Base-by-base conservation (phyloP, 148 eudicot genomes). In the Cornus kousa region DNA sequence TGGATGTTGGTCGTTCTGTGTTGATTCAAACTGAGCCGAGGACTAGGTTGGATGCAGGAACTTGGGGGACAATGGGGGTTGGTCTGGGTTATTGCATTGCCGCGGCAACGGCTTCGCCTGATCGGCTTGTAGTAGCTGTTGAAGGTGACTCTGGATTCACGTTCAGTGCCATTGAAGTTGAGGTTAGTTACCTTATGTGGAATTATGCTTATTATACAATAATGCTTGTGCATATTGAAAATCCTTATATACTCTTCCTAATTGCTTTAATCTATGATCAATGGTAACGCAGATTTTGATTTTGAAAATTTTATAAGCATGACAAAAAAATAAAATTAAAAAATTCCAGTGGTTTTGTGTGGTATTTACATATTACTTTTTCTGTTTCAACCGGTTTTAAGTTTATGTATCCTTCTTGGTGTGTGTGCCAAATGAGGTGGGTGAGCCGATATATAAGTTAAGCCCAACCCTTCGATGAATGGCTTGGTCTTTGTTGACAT, bases 1-100 rank as follows among this genome's bases (percentile, higher is more conserved):
- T 96, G 99, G 99, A 96, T 84, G 90, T 96, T 43, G 99, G 98
- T 33, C 77, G 99, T 24, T 81, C 94, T 0, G 99, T 96, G 46
- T 83, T 96, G 90, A 84, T 87, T 77, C 98, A 96, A 78, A 89
- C 81, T 72, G 99, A 96, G 92, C 98, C 99, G 28, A 84, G 99
- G 89, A 96, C 98, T 65, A 91, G 99, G 87, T 79, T 96, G 83
- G 99, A 96, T 88, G 98, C 99, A 1, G 99, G 99, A 76, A 96
- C 99, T 7, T 96, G 99, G 99, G 99, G 99, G 71, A 96, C 99
- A 0, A 96, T 96, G 99, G 99, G 99, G 19, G 99, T 96, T 71
- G 99, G 99, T 65, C 85, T 96, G 35, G 99, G 99, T 24, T 96
- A 96, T 72, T 96, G 99, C 82, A 96, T 96, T 87, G 99, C 99